phyloP scores from a whole-genome alignment of 345 rosid genomes.

The Syzygium aromaticum region DNA sequence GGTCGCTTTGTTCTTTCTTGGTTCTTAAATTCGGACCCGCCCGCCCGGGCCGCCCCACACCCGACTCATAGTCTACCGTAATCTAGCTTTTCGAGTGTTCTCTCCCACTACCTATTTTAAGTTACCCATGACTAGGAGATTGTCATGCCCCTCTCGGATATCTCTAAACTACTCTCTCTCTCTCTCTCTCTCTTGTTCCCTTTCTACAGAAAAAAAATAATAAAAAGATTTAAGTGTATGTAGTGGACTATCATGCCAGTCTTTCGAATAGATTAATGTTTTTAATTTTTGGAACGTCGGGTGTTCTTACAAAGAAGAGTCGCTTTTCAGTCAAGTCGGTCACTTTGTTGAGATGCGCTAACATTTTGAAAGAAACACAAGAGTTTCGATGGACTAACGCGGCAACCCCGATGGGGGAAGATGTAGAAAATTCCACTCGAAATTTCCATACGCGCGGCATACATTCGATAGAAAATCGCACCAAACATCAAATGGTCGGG shows the following conservation, averaged over 20 bases:
- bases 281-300: neutral
- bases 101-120: neutral
- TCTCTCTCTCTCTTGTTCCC: too few relatives aligned
- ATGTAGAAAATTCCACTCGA: neutral
- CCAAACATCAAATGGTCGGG: neutral
- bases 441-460: neutral
- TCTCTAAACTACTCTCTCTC: neutral
- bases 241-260: neutral
- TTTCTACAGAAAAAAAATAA: rapidly evolving
- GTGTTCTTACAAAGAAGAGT: neutral
- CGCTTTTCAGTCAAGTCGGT: rapidly evolving
- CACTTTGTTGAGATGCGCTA: neutral
- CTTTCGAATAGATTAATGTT: neutral
- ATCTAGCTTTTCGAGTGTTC: neutral
- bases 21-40: neutral
- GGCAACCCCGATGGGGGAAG: neutral
- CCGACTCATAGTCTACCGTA: neutral
- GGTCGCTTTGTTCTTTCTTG: neutral
- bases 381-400: neutral
- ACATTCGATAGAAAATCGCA: neutral
- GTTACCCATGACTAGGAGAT: rapidly evolving
- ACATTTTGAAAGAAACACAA: neutral
- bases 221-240: neutral
- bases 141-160: rapidly evolving
- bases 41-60: neutral